Conservation (phyloP, 1,284 basidiomycete species). For the Psilocybe mexicana region DNA sequence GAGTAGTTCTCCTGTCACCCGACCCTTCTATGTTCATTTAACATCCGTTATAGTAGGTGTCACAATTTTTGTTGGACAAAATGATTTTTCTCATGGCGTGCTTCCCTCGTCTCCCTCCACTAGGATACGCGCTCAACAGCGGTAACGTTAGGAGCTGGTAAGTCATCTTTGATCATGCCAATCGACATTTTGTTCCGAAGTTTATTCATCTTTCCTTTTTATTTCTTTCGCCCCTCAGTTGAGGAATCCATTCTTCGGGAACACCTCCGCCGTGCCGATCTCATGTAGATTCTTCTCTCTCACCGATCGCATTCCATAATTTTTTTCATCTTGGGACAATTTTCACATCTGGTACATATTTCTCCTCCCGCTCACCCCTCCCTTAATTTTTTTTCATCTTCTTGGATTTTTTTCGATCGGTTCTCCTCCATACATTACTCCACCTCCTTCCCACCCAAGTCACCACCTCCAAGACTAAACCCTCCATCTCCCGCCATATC, state of each 20-base stretch:
- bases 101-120: slow-evolving; percentile 6
- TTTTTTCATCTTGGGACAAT: slow-evolving; percentile 9
- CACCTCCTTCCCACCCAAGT: not conserved
- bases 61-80: slow-evolving; percentile 1
- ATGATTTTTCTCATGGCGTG: slow-evolving; percentile 9
- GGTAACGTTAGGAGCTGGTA: slow-evolving; percentile 62
- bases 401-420: not conserved
- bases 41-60: slow-evolving; percentile 69
- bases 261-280: slow-evolving; percentile 27
- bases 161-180: slow-evolving; percentile 23
- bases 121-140: slow-evolving; percentile 72
- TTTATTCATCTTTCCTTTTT: not conserved
- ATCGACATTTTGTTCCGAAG: not conserved
- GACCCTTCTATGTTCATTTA: slow-evolving; percentile 70
- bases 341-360: not conserved
- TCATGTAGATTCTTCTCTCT: slow-evolving; percentile 20
- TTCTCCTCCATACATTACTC: not conserved
- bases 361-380: not conserved
- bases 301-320: not conserved
- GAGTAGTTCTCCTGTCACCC: slow-evolving; percentile 56
- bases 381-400: not conserved
- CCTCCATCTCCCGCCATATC: not conserved
- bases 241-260: slow-evolving; percentile 28
- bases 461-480: not conserved
- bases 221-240: too few species aligned